These are phyloP conservation scores for Platanthera guangdongensis DNA, from an alignment of 106 monocot genomes.

Conservation along the genomic window DNA sequence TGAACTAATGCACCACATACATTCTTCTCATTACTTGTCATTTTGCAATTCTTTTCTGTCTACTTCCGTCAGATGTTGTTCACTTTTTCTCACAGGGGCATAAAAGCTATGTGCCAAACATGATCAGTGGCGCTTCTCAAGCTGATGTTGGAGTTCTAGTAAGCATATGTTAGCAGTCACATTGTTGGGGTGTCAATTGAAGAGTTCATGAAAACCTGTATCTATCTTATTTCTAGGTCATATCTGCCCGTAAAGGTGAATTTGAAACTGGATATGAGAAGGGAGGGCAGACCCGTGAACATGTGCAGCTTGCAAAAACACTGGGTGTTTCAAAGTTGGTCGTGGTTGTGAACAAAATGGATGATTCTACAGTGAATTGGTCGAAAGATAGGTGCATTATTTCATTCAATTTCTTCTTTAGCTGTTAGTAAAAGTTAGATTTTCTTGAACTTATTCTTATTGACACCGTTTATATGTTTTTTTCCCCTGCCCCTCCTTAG, in stretches of 20 bases:
- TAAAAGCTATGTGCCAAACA: slow-evolving; percentile 98
- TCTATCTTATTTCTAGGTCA: slow-evolving; percentile 46
- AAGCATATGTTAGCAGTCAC: slow-evolving; percentile 13
- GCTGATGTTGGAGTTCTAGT: slow-evolving; percentile 96
- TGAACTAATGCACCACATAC: too few relatives aligned
- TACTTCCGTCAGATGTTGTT: not conserved
- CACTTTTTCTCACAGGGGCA: slow-evolving; percentile 56
- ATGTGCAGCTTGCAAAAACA: slow-evolving; percentile 92
- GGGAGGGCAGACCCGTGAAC: slow-evolving; percentile 92
- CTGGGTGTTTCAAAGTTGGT: slow-evolving; percentile 89
- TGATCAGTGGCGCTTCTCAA: slow-evolving; percentile 99
- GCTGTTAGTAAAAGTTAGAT: not conserved
- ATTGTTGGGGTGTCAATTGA: not conserved
- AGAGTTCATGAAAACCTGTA: not conserved
- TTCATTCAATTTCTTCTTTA: not conserved
- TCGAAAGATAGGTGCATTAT: slow-evolving; percentile 71
- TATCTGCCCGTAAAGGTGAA: slow-evolving; percentile 97
- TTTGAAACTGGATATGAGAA: slow-evolving; percentile 99
- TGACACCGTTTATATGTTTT: not conserved
- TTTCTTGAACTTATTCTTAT: not conserved
- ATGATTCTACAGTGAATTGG: slow-evolving; percentile 90
- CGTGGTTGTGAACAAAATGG: slow-evolving; percentile 97
- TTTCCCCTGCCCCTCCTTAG: slow-evolving; percentile 25
- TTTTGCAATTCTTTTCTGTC: not conserved
- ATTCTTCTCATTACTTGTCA: not conserved